These are phyloP conservation scores for Ganoderma lucidum DNA, from an alignment of 1,284 basidiomycete genomes.

Conservation along the genomic window DNA sequence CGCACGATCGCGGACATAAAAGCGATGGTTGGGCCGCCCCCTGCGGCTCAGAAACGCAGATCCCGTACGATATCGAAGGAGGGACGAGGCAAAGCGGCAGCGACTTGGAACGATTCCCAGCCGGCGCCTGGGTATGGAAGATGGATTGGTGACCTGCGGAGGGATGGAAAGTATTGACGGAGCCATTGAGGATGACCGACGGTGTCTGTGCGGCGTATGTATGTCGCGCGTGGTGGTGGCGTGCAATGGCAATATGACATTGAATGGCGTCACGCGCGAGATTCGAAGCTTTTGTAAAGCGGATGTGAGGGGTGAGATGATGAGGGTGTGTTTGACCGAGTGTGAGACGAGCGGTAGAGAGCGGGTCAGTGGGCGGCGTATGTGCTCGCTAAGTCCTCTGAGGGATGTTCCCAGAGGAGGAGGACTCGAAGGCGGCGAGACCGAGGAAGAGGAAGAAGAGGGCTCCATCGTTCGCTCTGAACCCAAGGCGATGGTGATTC, in stretches of 20 bases:
- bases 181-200: not conserved
- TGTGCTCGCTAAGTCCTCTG: constrained; percentile 26
- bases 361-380: constrained; percentile 3
- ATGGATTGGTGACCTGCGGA: not conserved
- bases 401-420: constrained; percentile 19
- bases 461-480: not conserved
- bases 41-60: constrained; percentile 6
- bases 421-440: constrained; percentile 11
- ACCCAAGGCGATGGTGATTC: constrained; percentile 6
- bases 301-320: not conserved
- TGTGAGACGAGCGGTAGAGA: constrained; percentile 16
- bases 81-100: not conserved
- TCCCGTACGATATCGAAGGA: constrained; percentile 5
- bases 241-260: not conserved
- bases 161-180: constrained; percentile 1
- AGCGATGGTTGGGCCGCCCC: not conserved
- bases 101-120: not conserved
- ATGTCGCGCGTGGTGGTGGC: not conserved
- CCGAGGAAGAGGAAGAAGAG: constrained; percentile 3
- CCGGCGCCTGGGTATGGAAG: not conserved
- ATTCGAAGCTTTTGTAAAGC: not conserved
- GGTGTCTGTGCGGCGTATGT: constrained; percentile 2
- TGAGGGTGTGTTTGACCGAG: not conserved
- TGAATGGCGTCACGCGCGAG: constrained; percentile 1
- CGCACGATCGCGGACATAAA: constrained; percentile 13